Evolutionary conservation across 768 basidiomycete genomes (phyloP).

Genomic region (Filobasidium floriforme): DNA sequence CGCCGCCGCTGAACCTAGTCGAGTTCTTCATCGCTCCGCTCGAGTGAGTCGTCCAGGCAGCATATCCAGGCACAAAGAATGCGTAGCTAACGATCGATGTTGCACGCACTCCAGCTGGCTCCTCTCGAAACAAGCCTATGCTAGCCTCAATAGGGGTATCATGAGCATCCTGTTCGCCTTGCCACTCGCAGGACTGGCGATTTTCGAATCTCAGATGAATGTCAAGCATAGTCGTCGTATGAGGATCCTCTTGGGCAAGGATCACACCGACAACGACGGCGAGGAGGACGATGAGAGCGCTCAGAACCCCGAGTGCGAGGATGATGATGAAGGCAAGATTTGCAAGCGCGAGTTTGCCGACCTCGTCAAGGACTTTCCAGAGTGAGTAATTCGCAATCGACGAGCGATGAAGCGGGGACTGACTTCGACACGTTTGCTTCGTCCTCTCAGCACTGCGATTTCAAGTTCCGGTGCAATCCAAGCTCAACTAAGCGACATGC

Average conservation of each 20-base stretch:
- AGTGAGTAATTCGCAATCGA: constrained; percentile 29
- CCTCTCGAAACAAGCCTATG: constrained; percentile 55
- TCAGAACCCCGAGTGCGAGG: constrained; percentile 64
- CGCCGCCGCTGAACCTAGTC: constrained; percentile 81
- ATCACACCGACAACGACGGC: constrained; percentile 32
- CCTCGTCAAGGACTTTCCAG: constrained; percentile 37
- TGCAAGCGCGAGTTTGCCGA: constrained; percentile 37
- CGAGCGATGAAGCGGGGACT: background rate
- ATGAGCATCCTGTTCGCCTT: constrained; percentile 77
- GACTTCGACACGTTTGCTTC: background rate
- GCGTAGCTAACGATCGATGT: constrained; percentile 19
- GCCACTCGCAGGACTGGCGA: constrained; percentile 64
- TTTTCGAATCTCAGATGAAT: constrained; percentile 61
- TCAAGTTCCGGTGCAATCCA: constrained; percentile 36
- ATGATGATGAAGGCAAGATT: constrained; percentile 68
- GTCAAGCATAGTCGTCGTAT: constrained; percentile 28
- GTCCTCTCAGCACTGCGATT: constrained; percentile 34
- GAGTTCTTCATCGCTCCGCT: constrained; percentile 74
- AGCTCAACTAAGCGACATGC: constrained; percentile 31
- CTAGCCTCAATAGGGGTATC: constrained; percentile 67
- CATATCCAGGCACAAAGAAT: background rate
- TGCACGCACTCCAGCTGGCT: constrained; percentile 39
- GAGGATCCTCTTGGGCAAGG: constrained; percentile 27
- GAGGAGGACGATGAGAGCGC: constrained; percentile 47
- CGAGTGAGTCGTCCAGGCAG: constrained; percentile 55